Evolutionary conservation across 2,329 filamentous ascomycete genomes (phyloP), one percentile per base, ranked within the genome.

Genomic region (Xenosphaeropsis pyriputrescens): DNA sequence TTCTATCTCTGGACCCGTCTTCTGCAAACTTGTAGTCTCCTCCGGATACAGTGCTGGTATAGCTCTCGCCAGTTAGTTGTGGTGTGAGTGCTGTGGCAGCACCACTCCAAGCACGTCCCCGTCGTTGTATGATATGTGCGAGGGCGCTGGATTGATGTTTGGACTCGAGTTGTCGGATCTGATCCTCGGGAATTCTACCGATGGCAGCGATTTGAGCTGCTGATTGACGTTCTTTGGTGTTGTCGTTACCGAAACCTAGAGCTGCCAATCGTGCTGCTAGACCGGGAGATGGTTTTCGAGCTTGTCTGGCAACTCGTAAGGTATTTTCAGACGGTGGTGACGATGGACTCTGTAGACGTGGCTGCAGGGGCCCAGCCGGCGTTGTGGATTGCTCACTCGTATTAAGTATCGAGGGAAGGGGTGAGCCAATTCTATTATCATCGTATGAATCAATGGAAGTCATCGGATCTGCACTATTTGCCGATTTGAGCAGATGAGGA

Each of bases 21-120:
- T 42, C 32, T 29, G 40, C 42, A 36, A 47, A 18, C 9, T 41
- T 36, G 7, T 52, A 47, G 16, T n/a, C 26, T 36, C 29, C 34
- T 32, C 17, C 14, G 26, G 35, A 35, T 16, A 26, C 2, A 26
- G 33, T 34, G 18, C 35, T 31, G 14, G 18, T 38, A 11, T 30
- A 35, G 37, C 46, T 53, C 3, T 45, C 48, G 18, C 49, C 51
- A 18, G 46, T 51, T 18, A 45, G 37, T 44, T 56, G 52, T 34
- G 52, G 51, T 17, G 48, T 50, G 18, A 52, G 41, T 33, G 18
- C 34, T 15, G 19, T 63, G 54, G 72, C 69, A 53, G 71, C 67
- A 55, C 74, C 76, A 62, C 73, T 82, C 80, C 80, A 85, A 49
- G 79, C 71, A 52, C 75, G 74, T 53, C 79, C 79, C 50, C 77